phyloP scores from a whole-genome alignment of 306 rosid species.

The Prunus kanzakura region DNA sequence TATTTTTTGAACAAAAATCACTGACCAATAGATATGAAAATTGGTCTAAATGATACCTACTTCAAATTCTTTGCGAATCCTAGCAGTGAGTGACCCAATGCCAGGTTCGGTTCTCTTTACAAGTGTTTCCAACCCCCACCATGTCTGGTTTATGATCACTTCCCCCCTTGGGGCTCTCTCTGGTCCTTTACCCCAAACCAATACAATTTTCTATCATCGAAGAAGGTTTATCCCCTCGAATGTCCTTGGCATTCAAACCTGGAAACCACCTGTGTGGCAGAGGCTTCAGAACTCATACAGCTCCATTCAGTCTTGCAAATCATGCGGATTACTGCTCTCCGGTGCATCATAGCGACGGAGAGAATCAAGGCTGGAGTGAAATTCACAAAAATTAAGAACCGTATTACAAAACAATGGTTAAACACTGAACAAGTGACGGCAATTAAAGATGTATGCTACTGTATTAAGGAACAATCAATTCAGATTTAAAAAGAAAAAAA shows the following conservation, averaged over 20 bases:
- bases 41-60: too few relatives aligned
- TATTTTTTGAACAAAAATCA: background rate
- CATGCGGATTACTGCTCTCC: constrained; percentile 13
- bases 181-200: background rate
- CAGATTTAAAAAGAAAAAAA: background rate
- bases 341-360: constrained; percentile 37
- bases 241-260: background rate
- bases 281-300: background rate
- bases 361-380: constrained; percentile 57
- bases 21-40: background rate
- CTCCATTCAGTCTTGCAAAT: constrained; percentile 11
- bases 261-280: background rate
- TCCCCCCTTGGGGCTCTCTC: background rate
- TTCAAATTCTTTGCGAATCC: too few relatives aligned
- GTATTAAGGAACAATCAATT: background rate
- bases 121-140: background rate
- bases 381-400: constrained; percentile 14
- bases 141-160: background rate
- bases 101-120: too few relatives aligned
- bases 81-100: too few relatives aligned
- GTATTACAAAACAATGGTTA: constrained; percentile 2
- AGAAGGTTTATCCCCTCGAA: background rate
- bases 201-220: background rate
- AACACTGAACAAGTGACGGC: constrained; percentile 6
- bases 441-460: background rate